Evolutionary conservation across 192 early-diverging fungal genomes (phyloP).

Genomic region (Coemansia sp.): DNA sequence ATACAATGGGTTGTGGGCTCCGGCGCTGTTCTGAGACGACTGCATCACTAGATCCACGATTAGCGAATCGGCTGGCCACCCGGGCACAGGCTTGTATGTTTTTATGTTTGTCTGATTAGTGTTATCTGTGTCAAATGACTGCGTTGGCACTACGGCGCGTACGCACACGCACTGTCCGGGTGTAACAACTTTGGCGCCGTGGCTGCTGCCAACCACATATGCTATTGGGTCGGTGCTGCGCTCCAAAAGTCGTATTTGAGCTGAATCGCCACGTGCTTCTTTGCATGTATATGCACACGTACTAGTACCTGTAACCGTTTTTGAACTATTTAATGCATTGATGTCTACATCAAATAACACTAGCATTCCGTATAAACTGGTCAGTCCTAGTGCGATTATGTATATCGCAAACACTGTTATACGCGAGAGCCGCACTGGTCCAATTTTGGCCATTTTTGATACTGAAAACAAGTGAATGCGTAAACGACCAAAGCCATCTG

Average conservation of each 20-base stretch:
- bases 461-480: background rate
- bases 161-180: conserved; percentile 35
- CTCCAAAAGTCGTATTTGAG: background rate
- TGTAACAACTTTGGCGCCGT: background rate
- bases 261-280: background rate
- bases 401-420: background rate
- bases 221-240: conserved; percentile 5
- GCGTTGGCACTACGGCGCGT: conserved; percentile 16
- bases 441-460: background rate
- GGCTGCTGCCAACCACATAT: conserved; percentile 14
- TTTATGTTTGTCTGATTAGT: background rate
- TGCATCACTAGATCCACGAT: conserved; percentile 32
- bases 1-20: conserved; percentile 18
- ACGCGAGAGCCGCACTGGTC: background rate
- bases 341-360: conserved; percentile 3
- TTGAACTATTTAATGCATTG: background rate
- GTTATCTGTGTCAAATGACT: background rate
- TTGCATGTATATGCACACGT: conserved; percentile 11
- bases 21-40: background rate
- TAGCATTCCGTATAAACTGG: conserved; percentile 8
- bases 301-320: background rate
- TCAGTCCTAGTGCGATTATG: background rate
- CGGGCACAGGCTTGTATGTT: conserved; percentile 13
- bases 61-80: conserved; percentile 33
- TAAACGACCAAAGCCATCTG: too few species aligned